Conservation (phyloP, 176 grass and related monocot genomes). For the Dactylis glomerata region DNA sequence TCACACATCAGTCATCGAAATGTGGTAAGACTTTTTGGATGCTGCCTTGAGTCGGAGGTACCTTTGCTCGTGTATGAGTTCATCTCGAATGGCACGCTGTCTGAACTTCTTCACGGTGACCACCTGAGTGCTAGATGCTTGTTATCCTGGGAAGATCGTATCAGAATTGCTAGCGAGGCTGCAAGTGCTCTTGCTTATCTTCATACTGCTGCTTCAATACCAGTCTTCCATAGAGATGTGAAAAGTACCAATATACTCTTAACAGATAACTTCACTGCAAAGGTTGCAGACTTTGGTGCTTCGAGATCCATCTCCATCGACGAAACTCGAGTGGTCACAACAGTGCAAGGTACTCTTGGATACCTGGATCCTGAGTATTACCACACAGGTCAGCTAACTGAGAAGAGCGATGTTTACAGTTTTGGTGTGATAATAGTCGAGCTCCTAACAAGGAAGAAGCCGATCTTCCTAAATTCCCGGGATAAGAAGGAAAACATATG, state of each 20-base stretch:
- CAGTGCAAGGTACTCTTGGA: slow-evolving; percentile 25
- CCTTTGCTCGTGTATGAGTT: slow-evolving; percentile 45
- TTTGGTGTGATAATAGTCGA: slow-evolving; percentile 31
- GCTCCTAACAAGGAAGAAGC: slow-evolving; percentile 31
- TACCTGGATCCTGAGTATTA: neutral
- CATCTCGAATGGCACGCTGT: slow-evolving; percentile 28
- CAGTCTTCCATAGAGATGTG: neutral
- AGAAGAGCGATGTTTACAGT: slow-evolving; percentile 39
- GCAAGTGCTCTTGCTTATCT: slow-evolving; percentile 26
- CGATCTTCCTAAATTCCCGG: slow-evolving; percentile 1
- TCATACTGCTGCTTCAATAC: slow-evolving; percentile 3
- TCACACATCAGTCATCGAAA: slow-evolving; percentile 26
- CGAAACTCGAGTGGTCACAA: slow-evolving; percentile 23
- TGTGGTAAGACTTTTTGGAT: slow-evolving; percentile 7
- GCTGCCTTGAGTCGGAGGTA: slow-evolving; percentile 24
- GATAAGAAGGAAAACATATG: slow-evolving; percentile 7
- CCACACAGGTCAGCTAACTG: neutral
- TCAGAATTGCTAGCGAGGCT: slow-evolving; percentile 27
- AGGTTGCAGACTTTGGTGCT: slow-evolving; percentile 32
- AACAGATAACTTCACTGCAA: slow-evolving; percentile 9
- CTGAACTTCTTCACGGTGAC: slow-evolving; percentile 4
- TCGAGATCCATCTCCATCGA: slow-evolving; percentile 30
- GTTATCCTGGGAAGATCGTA: neutral
- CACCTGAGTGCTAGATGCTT: neutral
- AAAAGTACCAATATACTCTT: slow-evolving; percentile 35